Percentiles rank a stretch among this genome's conserved stretches.
Conservation (phyloP, 768 basidiomycete species). For the Macrolepiota albuminosa region DNA sequence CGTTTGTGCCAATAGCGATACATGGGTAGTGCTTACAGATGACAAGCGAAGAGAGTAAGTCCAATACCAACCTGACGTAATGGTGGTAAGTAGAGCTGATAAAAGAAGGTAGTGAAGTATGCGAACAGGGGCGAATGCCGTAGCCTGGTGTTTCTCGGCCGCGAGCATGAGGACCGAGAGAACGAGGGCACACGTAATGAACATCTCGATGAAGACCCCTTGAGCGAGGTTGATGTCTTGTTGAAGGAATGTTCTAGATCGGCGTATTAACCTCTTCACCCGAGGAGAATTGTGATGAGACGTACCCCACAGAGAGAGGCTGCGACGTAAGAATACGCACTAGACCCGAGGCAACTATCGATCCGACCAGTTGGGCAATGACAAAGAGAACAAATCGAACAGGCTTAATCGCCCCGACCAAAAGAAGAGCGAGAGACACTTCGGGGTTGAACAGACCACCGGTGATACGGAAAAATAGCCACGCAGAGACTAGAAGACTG, state of each 20-base stretch:
- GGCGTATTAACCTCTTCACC: constrained; percentile 4
- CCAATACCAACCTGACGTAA: constrained; percentile 53
- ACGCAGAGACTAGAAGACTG: constrained; percentile 56
- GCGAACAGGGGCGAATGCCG: constrained; percentile 61
- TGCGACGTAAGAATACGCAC: constrained; percentile 52
- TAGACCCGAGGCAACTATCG: constrained; percentile 54
- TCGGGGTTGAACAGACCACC: constrained; percentile 67
- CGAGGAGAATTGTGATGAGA: constrained; percentile 1
- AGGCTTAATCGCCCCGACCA: constrained; percentile 50
- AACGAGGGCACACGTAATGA: constrained; percentile 55
- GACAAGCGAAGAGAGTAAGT: constrained; percentile 57
- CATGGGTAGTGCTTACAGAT: constrained; percentile 37
- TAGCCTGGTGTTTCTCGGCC: constrained; percentile 61
- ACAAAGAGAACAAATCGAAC: constrained; percentile 55
- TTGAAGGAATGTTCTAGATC: constrained; percentile 41
- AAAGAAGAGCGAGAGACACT: constrained; percentile 53
- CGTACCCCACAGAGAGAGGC: constrained; percentile 50
- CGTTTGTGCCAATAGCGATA: neutral
- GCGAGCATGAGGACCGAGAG: constrained; percentile 70
- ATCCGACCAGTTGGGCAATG: constrained; percentile 58
- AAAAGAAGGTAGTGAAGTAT: constrained; percentile 7
- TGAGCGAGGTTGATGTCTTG: constrained; percentile 47
- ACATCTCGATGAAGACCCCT: constrained; percentile 70
- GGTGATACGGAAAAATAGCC: constrained; percentile 61
- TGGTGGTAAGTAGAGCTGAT: neutral